Evolutionary conservation across 345 rosid species (phyloP), one percentile per base, ranked within the genome.

Genomic region (Chamaenerion angustifolium): DNA sequence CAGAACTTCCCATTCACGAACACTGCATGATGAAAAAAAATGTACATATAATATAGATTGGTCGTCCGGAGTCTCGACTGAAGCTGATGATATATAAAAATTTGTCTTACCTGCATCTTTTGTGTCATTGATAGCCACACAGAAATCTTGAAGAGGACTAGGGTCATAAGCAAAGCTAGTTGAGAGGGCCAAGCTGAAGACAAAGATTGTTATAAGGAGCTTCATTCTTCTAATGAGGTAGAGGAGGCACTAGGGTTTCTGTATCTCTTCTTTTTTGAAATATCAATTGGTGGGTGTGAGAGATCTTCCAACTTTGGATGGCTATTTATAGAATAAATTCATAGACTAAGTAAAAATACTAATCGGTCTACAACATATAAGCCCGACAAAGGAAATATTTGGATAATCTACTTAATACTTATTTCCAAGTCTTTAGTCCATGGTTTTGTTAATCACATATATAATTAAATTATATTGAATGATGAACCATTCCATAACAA

Each of bases 1-100:
- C 72, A 68, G 45, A 68, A 58, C 43, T 55, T 63, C 12, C 72
- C 68, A 42, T 68, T 68, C 25, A 68, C 68, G 42, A 58, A 54
- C 16, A 55, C 72, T 68, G 46, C 25, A 63, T 19, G 12, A 27
- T 1, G n/a, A 43, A 43, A 1, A 43, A 9, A 43, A 43, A 21
- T 21, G 15, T 7, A 43, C 16, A 9, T 43, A 12, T 43, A 8
- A 8, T 8, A 4, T 1, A 43, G 13, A 15, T 40, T n/a, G n/a
- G 43, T n/a, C n/a, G n/a, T n/a, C n/a, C n/a, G n/a, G n/a, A n/a
- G n/a, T n/a, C n/a, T n/a, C n/a, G n/a, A n/a, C 45, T 6, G 3
- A 16, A 18, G 50, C 64, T 51, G 23, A 54, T 13, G 40, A 48
- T 51, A 64, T 21, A 21, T 0, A 21, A 21, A 4, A 0, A 21